phyloP scores from a whole-genome alignment of 306 rosid species.

The Leucaena leucocephala region DNA sequence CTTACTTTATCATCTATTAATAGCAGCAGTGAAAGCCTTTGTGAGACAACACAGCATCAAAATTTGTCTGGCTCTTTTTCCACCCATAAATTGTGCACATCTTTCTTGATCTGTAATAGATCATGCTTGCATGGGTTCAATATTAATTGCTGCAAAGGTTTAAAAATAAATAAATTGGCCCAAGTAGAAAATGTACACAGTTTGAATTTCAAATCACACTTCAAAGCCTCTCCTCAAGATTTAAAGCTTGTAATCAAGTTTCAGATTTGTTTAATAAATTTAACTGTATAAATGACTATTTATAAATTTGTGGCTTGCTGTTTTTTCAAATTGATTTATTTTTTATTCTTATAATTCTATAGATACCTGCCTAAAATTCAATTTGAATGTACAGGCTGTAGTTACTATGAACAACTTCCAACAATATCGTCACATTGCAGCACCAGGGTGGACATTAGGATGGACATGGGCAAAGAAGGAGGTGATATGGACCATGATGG shows the following conservation, averaged over 20 bases:
- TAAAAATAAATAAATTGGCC: background rate
- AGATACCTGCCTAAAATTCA: constrained; percentile 36
- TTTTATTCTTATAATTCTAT: constrained; percentile 5
- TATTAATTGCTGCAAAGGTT: background rate
- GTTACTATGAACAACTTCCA: constrained; percentile 86
- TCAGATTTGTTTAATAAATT: background rate
- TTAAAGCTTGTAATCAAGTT: background rate
- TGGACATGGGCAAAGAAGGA: constrained; percentile 95
- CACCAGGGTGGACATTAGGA: constrained; percentile 83
- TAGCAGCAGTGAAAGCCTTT: background rate
- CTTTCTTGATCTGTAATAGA: background rate
- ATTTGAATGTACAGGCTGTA: constrained; percentile 56
- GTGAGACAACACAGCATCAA: constrained; percentile 1
- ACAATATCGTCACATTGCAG: constrained; percentile 70
- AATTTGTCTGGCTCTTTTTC: background rate
- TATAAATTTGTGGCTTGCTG: constrained; percentile 14
- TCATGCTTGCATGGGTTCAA: background rate
- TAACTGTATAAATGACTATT: constrained; percentile 1
- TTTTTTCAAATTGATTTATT: constrained; percentile 26
- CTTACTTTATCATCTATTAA: background rate
- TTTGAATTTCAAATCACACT: constrained; percentile 14
- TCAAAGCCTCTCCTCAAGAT: background rate
- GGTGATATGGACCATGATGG: constrained; percentile 79
- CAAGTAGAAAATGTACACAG: background rate
- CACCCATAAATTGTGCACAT: background rate